phyloP scores from a whole-genome alignment of 2,329 filamentous ascomycete species.

The Paecilomyces sp. region DNA sequence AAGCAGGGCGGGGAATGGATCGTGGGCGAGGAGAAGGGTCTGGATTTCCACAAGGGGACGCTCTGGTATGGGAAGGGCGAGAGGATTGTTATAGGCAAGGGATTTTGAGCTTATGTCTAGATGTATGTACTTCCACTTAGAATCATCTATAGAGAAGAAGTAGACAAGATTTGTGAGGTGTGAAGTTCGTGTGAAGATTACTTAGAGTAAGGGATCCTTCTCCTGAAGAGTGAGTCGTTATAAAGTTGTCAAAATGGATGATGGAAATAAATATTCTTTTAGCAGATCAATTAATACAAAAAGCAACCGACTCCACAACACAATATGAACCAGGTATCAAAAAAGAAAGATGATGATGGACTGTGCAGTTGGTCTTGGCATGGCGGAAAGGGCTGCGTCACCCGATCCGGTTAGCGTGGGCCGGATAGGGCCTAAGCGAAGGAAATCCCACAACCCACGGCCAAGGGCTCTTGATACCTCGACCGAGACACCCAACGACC shows the following conservation, averaged over 20 bases:
- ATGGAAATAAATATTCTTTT: background rate
- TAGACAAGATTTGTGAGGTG: too few species aligned
- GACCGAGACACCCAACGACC: conserved; percentile 34
- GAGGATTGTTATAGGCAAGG: conserved; percentile 52
- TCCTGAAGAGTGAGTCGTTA: background rate
- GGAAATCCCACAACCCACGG: conserved; percentile 37
- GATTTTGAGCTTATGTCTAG: conserved; percentile 27
- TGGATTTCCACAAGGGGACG: conserved; percentile 66
- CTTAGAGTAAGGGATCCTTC: too few species aligned
- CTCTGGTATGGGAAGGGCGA: conserved; percentile 86
- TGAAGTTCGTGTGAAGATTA: too few species aligned
- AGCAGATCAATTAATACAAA: background rate
- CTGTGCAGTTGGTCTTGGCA: conserved; percentile 10
- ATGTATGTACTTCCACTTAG: background rate
- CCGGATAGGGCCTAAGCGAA: conserved; percentile 39
- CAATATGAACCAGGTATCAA: background rate
- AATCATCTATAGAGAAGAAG: background rate
- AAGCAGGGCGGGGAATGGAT: conserved; percentile 64
- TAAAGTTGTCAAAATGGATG: background rate
- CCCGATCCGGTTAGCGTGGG: conserved; percentile 22
- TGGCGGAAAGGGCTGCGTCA: conserved; percentile 1
- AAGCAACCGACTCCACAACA: background rate
- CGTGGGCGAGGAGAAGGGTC: conserved; percentile 75
- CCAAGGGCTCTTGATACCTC: conserved; percentile 27
- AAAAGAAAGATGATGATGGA: background rate